Base-by-base conservation (phyloP, 345 rosid species). In the Acer negundo region DNA sequence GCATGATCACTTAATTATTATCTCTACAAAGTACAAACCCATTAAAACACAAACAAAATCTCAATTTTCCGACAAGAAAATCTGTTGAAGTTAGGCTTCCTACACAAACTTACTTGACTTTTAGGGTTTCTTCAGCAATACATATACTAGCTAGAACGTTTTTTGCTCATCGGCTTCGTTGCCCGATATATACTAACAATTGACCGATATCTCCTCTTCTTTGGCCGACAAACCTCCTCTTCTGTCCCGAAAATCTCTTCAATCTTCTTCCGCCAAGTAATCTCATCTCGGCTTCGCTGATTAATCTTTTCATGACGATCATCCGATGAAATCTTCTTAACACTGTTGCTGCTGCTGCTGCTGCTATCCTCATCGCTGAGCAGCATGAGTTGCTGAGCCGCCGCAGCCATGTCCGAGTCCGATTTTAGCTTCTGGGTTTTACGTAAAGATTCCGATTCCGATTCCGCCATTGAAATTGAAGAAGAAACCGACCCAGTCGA, bases 191-290 rank as follows among this genome's bases (percentile, higher is more conserved):
- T 79, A 53, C 78, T 79, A 7, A 13, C 67, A 55, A 87, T 49
- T 35, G 85, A 80, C 64, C 87, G 78, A 40, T 73, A 87, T 35
- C 72, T 85, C 73, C 53, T 70, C 84, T 78, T 80, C 78, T 73
- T 79, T 2, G 74, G 75, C 53, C 75, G 58, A 65, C 20, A 1
- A 38, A 64, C 76, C 73, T 73, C 83, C 5, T 74, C 79, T 56
- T 83, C 89, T 40, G 76, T 78, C 63, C 85, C 85, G 46, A 86
- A 88, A 26, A 78, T 81, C 80, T 78, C 80, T 72, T 84, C 87
- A 31, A 85, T 82, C 81, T 28, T 79, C 72, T 44, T 78, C 8
- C 80, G 74, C 12, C 82, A 78, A 74, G 64, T 80, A 58, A 72
- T 62, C 75, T 64, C 81, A 7, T 66, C 46, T 38, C 61, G 80